Evolutionary conservation across 2,329 filamentous ascomycete species (phyloP).

Genomic region (Fusarium sp.): DNA sequence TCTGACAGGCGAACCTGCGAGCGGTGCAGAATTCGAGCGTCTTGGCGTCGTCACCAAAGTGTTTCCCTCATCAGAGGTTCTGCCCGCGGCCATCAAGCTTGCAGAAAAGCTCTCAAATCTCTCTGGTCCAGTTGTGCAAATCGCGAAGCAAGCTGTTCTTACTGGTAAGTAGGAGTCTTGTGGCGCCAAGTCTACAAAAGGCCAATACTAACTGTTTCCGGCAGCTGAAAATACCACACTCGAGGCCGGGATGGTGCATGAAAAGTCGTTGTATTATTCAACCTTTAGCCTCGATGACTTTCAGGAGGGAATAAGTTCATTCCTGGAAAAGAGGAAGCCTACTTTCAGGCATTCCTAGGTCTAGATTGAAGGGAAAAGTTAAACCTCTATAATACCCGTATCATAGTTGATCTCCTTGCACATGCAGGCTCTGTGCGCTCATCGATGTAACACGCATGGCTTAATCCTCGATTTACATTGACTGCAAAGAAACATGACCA

Average conservation of each 20-base stretch:
- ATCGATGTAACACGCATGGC: background rate
- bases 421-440: background rate
- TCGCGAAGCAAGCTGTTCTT: constrained; percentile 30
- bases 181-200: no score
- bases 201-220: background rate
- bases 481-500: background rate
- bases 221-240: constrained; percentile 21
- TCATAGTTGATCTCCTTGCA: background rate
- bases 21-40: constrained; percentile 24
- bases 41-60: constrained; percentile 27
- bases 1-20: constrained; percentile 27
- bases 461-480: background rate
- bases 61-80: constrained; percentile 23
- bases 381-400: background rate
- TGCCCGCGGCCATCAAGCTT: constrained; percentile 7
- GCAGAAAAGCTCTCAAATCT: constrained; percentile 27
- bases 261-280: constrained; percentile 30
- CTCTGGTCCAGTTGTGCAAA: constrained; percentile 20
- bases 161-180: no score
- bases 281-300: constrained; percentile 28
- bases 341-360: constrained; percentile 19
- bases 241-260: constrained; percentile 23
- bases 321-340: constrained; percentile 16
- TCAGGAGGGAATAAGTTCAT: constrained; percentile 27
- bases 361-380: background rate